phyloP scores from a whole-genome alignment of 495 filamentous ascomycete genomes.

The Hyaloscypha variabilis region DNA sequence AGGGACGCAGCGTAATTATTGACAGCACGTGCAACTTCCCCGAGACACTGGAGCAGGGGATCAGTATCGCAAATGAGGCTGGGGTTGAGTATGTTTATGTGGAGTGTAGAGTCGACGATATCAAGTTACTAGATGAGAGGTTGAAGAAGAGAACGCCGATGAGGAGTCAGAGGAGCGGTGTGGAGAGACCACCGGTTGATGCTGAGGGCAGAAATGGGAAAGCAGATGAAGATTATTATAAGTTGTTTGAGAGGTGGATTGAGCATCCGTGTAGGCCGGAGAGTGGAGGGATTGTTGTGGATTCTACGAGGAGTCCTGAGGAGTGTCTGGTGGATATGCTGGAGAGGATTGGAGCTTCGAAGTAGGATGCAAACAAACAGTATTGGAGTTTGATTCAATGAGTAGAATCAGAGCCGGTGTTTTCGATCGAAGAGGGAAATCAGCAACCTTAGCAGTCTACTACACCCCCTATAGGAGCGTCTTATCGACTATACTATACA shows the following conservation, averaged over 20 bases:
- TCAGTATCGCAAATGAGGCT: constrained; percentile 19
- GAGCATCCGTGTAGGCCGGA: constrained; percentile 21
- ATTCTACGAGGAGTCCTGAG: constrained; percentile 19
- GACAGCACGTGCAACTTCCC: constrained; percentile 35
- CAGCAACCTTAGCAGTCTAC: no score
- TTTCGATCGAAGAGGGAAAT: no score
- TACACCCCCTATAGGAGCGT: no score
- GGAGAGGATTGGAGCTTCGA: no score
- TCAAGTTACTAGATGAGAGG: constrained; percentile 32
- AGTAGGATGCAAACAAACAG: no score
- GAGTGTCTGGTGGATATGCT: no score
- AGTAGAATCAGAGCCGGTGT: no score
- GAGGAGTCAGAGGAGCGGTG: constrained; percentile 27
- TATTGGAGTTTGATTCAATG: no score
- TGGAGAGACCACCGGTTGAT: constrained; percentile 19
- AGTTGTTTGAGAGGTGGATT: constrained; percentile 22
- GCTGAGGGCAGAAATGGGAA: neutral
- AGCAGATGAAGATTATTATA: constrained; percentile 14
- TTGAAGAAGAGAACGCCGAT: constrained; percentile 20
- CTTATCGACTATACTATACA: no score
- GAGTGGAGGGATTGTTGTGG: constrained; percentile 16
- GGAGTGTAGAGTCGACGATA: constrained; percentile 35
- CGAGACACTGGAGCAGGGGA: constrained; percentile 26
- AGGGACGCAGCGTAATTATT: constrained; percentile 33
- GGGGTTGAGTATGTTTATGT: constrained; percentile 32